Percentiles rank a stretch among this genome's conserved stretches.
phyloP scores from a whole-genome alignment of 495 filamentous ascomycete genomes.

The Apodospora peruviana region DNA sequence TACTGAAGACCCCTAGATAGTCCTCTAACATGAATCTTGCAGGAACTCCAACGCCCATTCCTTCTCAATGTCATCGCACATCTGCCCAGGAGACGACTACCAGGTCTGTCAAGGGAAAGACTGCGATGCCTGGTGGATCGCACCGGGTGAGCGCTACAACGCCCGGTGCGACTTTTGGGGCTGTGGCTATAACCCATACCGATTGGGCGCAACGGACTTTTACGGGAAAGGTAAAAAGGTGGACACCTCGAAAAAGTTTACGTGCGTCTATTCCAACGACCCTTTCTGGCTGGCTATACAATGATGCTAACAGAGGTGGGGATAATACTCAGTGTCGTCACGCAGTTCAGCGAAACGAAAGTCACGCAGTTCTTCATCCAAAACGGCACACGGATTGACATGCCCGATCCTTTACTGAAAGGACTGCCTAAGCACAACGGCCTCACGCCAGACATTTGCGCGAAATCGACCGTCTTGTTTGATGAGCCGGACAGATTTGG shows the following conservation, averaged over 20 bases:
- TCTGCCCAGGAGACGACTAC: slow-evolving; percentile 1
- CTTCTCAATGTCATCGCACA: slow-evolving; percentile 7
- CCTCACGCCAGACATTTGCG: slow-evolving; percentile 15
- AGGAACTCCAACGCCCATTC: slow-evolving; percentile 17
- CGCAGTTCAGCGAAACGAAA: slow-evolving; percentile 51
- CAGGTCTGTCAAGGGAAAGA: slow-evolving; percentile 33
- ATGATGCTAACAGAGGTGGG: not conserved
- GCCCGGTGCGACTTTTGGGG: slow-evolving; percentile 58
- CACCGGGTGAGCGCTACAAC: slow-evolving; percentile 30
- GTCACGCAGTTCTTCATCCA: slow-evolving; percentile 67
- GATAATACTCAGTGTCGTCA: slow-evolving; percentile 51
- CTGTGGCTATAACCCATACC: slow-evolving; percentile 71
- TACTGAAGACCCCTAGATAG: slow-evolving; percentile 45
- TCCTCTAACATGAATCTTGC: slow-evolving; percentile 50
- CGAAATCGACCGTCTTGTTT: slow-evolving; percentile 5
- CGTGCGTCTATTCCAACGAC: slow-evolving; percentile 19
- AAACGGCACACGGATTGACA: slow-evolving; percentile 52
- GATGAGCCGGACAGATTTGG: slow-evolving; percentile 52
- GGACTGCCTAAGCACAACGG: slow-evolving; percentile 41
- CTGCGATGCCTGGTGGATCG: slow-evolving; percentile 31
- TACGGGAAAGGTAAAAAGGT: slow-evolving; percentile 55
- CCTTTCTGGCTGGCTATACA: not conserved
- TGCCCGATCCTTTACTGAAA: slow-evolving; percentile 36
- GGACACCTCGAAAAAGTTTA: slow-evolving; percentile 58
- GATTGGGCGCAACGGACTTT: slow-evolving; percentile 53